Evolutionary conservation across 1,284 basidiomycete species (phyloP), one percentile per base, ranked within the genome.

Genomic region (Peniophora sp.): DNA sequence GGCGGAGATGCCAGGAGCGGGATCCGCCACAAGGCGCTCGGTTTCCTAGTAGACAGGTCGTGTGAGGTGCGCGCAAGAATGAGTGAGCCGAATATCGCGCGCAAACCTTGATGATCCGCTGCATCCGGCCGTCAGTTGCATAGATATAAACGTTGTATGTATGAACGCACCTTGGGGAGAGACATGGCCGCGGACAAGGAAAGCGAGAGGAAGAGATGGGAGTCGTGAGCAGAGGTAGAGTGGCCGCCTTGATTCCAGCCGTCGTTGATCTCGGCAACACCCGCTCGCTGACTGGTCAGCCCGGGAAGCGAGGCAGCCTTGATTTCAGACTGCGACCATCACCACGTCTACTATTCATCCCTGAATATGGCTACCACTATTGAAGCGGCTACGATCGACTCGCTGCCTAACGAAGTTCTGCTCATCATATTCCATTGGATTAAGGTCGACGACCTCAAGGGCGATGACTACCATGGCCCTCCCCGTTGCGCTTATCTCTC

Each of bases 1-100:
- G 17, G 96, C 97, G 23, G 88, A 82, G 58, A 99, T 99, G 47
- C 96, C 96, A 23, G 96, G 96, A 3, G 94, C 93, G 35, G 96
- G 93, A 70, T 99, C 96, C 43, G 92, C 85, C 49, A 96, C 85
- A 32, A 99, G 85, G 47, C 97, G 82, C 68, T 98, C 95, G 41
- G 96, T 99, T 78, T 99, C 96, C 96, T 98, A 60, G 18, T 14
- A 18, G 39, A 24, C 44, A 34, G 20, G 43, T 45, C 43, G 43
- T 20, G 37, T 41, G 37, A 41, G 37, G 24, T 43, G 24, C 41
- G 37, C 27, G 24, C 46, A 37, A 37, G 42, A 42, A 47, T 51
- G 49, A 48, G 47, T 48, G 41, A 46, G 44, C 8, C 43, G 47
- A 18, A 47, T 51, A 52, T 52, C 12, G 44, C 11, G 39, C 54